phyloP scores from a whole-genome alignment of 2,329 filamentous ascomycete genomes.

The Aspergillus persii region DNA sequence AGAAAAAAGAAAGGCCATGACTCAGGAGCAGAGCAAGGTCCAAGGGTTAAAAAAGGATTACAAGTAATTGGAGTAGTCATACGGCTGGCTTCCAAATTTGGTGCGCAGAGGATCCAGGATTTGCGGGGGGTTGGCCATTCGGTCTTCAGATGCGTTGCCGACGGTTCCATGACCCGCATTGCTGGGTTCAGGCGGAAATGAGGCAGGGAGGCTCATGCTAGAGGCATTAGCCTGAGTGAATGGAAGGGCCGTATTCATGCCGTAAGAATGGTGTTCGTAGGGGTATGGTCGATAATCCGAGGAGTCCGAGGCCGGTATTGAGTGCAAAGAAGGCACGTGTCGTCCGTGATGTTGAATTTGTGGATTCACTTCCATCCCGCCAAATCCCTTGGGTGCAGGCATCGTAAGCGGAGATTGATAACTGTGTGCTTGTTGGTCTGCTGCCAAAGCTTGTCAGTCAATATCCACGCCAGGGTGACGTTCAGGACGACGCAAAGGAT shows the following conservation, averaged over 20 bases:
- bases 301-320: slow-evolving; percentile 32
- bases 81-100: slow-evolving; percentile 29
- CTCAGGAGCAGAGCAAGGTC: not conserved
- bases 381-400: slow-evolving; percentile 26
- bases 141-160: slow-evolving; percentile 21
- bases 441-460: not conserved
- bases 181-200: slow-evolving; percentile 30
- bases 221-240: slow-evolving; percentile 35
- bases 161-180: slow-evolving; percentile 16
- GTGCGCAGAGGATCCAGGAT: slow-evolving; percentile 25
- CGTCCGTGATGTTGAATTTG: slow-evolving; percentile 27
- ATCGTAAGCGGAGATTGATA: slow-evolving; percentile 29
- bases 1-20: not conserved
- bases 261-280: slow-evolving; percentile 27
- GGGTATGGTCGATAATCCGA: slow-evolving; percentile 35
- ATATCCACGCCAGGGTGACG: too few relatives aligned
- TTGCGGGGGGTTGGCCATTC: slow-evolving; percentile 23
- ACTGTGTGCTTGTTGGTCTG: slow-evolving; percentile 29
- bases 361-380: slow-evolving; percentile 25
- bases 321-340: slow-evolving; percentile 30
- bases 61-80: slow-evolving; percentile 31
- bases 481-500: not conserved
- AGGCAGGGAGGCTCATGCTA: slow-evolving; percentile 35
- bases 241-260: slow-evolving; percentile 28
- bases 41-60: not conserved